Evolutionary conservation across 2,329 filamentous ascomycete genomes (phyloP), one percentile per base, ranked within the genome.

Genomic region (Diaporthe sp.): DNA sequence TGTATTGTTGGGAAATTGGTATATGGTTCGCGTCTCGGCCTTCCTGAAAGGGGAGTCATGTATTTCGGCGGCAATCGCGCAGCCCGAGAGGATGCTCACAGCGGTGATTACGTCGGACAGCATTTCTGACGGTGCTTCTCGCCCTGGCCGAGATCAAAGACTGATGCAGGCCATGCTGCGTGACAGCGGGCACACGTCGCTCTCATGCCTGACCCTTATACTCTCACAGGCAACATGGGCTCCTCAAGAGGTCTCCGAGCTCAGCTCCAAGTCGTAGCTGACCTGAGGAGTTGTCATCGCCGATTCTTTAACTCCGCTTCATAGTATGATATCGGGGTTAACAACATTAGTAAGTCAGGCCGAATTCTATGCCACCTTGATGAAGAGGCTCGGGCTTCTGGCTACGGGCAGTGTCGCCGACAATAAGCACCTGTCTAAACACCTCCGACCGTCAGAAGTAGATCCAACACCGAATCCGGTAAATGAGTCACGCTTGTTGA

Each of bases 1-100:
- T 17, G 73, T 76, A 10, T 69, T 50, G 22, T 61, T 56, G 13
- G 75, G 75, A 42, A 75, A 76, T 19, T 76, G 61, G 50, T 70
- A 74, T 37, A 76, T 30, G 7, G 56, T 72, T 30, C 27, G 56
- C 32, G 72, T 51, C 0, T 53, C n/a, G 22, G 47, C 37, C 10
- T 70, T 47, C 22, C 47, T 15, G 35, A 12, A 7, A 13, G 35
- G 44, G 5, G 51, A 50, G 30, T 25, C 10, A n/a, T 19, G 2
- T 13, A 2, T 59, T 25, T 4, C 13, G 8, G 53, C 32, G 19
- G 50, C n/a, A 22, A 61, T 58, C 30, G 13, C 37, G 44, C 39
- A 59, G 17, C 12, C 44, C 19, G 53, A 72, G 37, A 72, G 32
- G 25, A 71, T 27, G 32, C 19, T 50, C 19, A 72, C 37, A 35